These are phyloP conservation scores for Ceratobasidium theobromae DNA, from an alignment of 1,284 basidiomycete genomes.

Conservation along the genomic window DNA sequence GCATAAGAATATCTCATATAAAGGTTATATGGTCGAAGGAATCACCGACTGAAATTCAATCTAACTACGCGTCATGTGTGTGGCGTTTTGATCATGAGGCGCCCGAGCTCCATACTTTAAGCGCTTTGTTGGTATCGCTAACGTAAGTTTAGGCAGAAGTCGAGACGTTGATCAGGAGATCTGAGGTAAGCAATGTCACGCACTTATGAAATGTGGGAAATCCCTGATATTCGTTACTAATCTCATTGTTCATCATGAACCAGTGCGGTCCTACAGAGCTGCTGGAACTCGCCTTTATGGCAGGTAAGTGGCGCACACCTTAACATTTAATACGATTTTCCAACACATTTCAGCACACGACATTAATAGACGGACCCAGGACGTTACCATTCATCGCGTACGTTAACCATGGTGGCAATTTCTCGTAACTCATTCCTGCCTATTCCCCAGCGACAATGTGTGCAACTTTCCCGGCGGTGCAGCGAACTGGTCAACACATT, in stretches of 20 bases:
- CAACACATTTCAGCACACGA: background rate
- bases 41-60: too few relatives aligned
- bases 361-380: background rate
- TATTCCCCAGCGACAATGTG: conserved; percentile 2
- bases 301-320: background rate
- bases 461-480: background rate
- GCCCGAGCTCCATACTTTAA: too few relatives aligned
- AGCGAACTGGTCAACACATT: background rate
- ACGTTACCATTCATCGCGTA: background rate
- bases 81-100: too few relatives aligned
- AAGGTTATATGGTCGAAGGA: too few relatives aligned
- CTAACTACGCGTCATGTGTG: too few relatives aligned
- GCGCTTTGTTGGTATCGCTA: too few relatives aligned
- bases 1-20: too few relatives aligned
- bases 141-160: too few relatives aligned
- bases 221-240: background rate
- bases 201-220: too few relatives aligned
- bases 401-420: background rate
- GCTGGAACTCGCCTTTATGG: background rate
- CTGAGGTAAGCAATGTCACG: too few relatives aligned
- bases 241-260: background rate
- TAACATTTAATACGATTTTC: background rate
- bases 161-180: too few relatives aligned
- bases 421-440: background rate
- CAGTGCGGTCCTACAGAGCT: background rate